Evolutionary conservation across 768 basidiomycete genomes (phyloP), one percentile per base, ranked within the genome.

Genomic region (Tricholoma sp.): DNA sequence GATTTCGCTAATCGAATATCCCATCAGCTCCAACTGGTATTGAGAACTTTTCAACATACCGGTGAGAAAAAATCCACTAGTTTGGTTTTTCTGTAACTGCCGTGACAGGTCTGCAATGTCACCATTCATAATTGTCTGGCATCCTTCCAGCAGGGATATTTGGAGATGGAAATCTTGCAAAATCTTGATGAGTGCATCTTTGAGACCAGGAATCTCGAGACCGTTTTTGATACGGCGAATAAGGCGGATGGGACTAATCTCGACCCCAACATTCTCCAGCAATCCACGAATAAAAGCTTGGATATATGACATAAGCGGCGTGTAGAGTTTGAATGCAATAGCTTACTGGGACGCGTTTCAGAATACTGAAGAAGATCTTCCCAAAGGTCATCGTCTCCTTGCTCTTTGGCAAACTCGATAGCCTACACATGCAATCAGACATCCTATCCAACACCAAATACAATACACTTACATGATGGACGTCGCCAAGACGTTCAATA

Each of bases 391-490:
- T 94, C 88, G 61, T 98, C 97, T 53, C 86, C 88, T 69, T 98
- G 96, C 69, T 98, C 94, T 66, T 95, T 96, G 2, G 95, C 96
- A 61, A 99, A 99, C 57, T 98, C 96, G 65, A 99, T 98, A 3
- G 96, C 94, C 92, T 94, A 45, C 35, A 32, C 19, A 29, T 16
- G 35, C 4, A 51, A 1, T 34, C 21, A 19, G 34, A 18, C 2
- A 16, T 21, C 18, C 50, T 29, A 24, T 12, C 34, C 31, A 43
- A 7, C n/a, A 29, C 24, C 29, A 19, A 45, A 11, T 16, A n/a
- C 21, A 41, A 16, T 19, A 22, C 27, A 71, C 83, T 52, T 66
- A 89, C 95, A 57, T 93, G 78, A 60, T 94, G 81, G 0, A 98
- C 97, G 65, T 98, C 95, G 0, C 89, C 94, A 4, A 98, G 76